phyloP scores from a whole-genome alignment of 2,329 filamentous ascomycete species.

The Cytospora paraplurivora region DNA sequence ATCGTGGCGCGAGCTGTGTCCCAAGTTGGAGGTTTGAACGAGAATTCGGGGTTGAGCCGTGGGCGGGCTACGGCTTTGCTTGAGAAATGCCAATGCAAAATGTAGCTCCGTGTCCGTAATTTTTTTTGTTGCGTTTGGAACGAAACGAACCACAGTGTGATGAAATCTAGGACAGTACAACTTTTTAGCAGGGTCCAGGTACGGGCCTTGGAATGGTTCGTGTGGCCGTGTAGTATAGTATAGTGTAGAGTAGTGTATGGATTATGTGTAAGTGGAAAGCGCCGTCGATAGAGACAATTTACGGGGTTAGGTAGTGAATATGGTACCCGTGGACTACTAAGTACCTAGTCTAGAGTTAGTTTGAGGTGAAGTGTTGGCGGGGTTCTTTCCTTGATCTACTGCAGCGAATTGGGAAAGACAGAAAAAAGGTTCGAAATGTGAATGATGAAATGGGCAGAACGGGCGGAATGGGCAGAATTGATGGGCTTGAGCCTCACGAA shows the following conservation, averaged over 20 bases:
- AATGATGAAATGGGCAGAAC: not conserved
- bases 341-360: not conserved
- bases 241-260: no score
- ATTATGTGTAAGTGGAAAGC: not conserved
- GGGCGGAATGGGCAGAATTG: not conserved
- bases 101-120: constrained; percentile 1
- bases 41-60: constrained; percentile 2
- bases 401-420: not conserved
- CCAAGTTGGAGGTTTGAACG: not conserved
- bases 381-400: not conserved
- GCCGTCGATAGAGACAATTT: not conserved
- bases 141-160: not conserved
- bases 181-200: not conserved
- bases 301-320: not conserved
- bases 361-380: not conserved
- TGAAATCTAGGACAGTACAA: not conserved
- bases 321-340: no score
- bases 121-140: not conserved
- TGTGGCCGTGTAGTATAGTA: no score
- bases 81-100: not conserved
- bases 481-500: not conserved
- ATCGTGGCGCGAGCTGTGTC: constrained; percentile 30
- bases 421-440: not conserved
- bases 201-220: not conserved
- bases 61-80: constrained; percentile 2